Evolutionary conservation across 352 stramenopile species (phyloP).

Genomic region (Peronospora belbahrii): DNA sequence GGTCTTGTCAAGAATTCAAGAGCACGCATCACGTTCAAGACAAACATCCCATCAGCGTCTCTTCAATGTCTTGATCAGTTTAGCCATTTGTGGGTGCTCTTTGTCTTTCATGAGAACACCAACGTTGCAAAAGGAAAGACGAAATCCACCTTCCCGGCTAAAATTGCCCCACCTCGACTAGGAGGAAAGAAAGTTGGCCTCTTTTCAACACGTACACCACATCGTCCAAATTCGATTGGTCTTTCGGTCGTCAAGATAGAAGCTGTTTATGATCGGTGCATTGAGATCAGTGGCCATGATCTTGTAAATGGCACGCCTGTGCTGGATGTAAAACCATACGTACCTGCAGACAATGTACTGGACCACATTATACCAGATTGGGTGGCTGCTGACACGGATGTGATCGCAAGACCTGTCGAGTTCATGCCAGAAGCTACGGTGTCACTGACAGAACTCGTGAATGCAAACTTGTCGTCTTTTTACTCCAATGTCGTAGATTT

Average conservation of each 20-base stretch:
- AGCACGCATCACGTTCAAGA: conserved; percentile 69
- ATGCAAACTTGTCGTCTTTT: conserved; percentile 45
- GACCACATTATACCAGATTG: conserved; percentile 56
- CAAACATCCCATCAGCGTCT: conserved; percentile 57
- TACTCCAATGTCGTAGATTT: conserved; percentile 53
- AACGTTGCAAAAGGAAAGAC: conserved; percentile 51
- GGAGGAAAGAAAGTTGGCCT: conserved; percentile 86
- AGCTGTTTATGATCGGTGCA: conserved; percentile 57
- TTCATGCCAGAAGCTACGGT: conserved; percentile 40
- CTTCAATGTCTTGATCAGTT: conserved; percentile 82
- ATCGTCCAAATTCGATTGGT: conserved; percentile 94
- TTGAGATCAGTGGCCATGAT: conserved; percentile 91
- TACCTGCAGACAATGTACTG: conserved; percentile 72
- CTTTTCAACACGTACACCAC: conserved; percentile 94
- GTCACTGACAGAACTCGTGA: conserved; percentile 35
- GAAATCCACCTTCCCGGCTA: conserved; percentile 68
- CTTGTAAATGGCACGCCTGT: conserved; percentile 95
- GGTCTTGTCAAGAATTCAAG: conserved; percentile 55
- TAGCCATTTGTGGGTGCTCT: conserved; percentile 87
- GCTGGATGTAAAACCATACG: conserved; percentile 98
- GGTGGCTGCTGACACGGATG: conserved; percentile 54
- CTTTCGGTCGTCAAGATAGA: conserved; percentile 89
- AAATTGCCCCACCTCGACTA: conserved; percentile 70
- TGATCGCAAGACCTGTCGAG: conserved; percentile 36
- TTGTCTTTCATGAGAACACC: conserved; percentile 89